Base-by-base conservation (phyloP, 805 yeast species). In the Wickerhamiella dianesei region DNA sequence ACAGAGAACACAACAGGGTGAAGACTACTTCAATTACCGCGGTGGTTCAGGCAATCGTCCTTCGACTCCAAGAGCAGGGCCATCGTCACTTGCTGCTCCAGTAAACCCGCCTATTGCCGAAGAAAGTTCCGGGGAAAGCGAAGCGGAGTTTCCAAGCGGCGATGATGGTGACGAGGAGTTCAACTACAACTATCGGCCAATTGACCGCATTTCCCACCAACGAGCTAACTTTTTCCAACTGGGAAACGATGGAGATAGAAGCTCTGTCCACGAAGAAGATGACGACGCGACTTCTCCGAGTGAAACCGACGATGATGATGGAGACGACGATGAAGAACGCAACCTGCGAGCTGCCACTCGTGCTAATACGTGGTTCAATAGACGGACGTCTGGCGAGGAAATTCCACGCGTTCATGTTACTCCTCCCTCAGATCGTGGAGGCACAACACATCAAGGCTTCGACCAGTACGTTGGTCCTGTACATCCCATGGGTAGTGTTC, bases 291-390 rank as follows among this genome's bases (percentile, higher is more conserved):
- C 43, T 42, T 16, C 22, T 6, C 13, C 43, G 3, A 43, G 44
- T 21, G n/a, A n/a, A n/a, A n/a, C n/a, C n/a, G 42, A 36, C 35
- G 45, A 43, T 6, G 46, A 41, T 17, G 32, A 21, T 12, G 44
- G 37, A 8, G 45, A 44, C 16, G 44, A 48, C 2, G 44, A 47
- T 14, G 37, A 41, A 17, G 53, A 48, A 25, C 48, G 46, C 35
- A 44, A 32, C 22, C 21, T 51, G 19, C 39, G 52, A 29, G 56
- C 53, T 9, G 36, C 56, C 6, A 53, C 56, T 13, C 50, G 56
- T 2, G 53, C 53, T 1, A 53, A 53, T 29, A 53, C 56, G 12
- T 52, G 54, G 55, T 53, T 53, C 43, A 53, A 53, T 32, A 47
- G 53, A 3, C 19, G 50, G 44, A 41, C 56, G 2, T 47, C 53